Evolutionary conservation across 306 rosid species (phyloP).

Genomic region (Trifolium dubium): DNA sequence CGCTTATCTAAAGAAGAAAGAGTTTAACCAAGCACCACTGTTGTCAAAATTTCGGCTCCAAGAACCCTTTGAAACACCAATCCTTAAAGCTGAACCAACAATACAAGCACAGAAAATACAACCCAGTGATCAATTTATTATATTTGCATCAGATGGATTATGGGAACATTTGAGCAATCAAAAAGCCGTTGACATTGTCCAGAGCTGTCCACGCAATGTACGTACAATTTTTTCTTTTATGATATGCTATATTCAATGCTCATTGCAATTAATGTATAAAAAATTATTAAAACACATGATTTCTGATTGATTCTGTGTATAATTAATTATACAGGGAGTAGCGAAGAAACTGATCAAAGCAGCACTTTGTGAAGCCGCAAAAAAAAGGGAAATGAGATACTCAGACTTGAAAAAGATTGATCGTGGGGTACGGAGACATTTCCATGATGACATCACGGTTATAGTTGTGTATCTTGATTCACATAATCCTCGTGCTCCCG

Average conservation of each 20-base stretch:
- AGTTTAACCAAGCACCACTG: slow-evolving; percentile 84
- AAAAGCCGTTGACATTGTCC: slow-evolving; percentile 88
- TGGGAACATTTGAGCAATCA: slow-evolving; percentile 95
- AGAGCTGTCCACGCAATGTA: slow-evolving; percentile 74
- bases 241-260: slow-evolving; percentile 6
- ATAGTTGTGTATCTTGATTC: slow-evolving; percentile 84
- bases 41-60: slow-evolving; percentile 77
- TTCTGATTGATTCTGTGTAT: slow-evolving; percentile 12
- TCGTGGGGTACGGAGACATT: slow-evolving; percentile 94
- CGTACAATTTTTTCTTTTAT: background rate
- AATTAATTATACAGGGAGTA: slow-evolving; percentile 62
- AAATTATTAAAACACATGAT: background rate
- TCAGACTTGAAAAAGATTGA: slow-evolving; percentile 91
- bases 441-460: slow-evolving; percentile 95
- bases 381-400: slow-evolving; percentile 97
- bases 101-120: slow-evolving; percentile 64
- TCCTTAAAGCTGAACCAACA: slow-evolving; percentile 87
- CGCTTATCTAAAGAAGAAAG: slow-evolving; percentile 84
- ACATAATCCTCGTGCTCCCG: slow-evolving; percentile 55
- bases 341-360: slow-evolving; percentile 77
- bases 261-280: background rate
- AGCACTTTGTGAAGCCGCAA: slow-evolving; percentile 86
- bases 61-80: slow-evolving; percentile 74
- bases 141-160: slow-evolving; percentile 96
- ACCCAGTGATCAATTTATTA: slow-evolving; percentile 79